Evolutionary conservation across 1,284 basidiomycete species (phyloP), one percentile per base, ranked within the genome.

Genomic region (Hortiboletus rubellus): DNA sequence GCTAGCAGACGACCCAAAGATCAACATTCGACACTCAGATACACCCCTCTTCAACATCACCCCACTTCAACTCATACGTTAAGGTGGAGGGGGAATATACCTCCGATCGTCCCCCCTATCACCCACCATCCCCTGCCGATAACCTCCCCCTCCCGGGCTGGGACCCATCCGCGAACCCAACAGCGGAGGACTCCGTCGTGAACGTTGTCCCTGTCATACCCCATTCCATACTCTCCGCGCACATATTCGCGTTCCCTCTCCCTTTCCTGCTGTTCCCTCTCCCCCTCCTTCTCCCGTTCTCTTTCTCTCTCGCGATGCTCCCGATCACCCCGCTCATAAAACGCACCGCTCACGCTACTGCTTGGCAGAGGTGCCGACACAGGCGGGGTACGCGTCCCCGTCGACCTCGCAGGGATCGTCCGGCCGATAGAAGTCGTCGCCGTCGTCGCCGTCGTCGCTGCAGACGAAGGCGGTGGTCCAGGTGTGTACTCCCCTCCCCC

Each of bases 171-270:
- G 54, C 43, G 64, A 42, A 1, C 63, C 52, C 46, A 63, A 7
- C 54, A 58, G 31, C n/a, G 59, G 62, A 17, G 67, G 65, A 55
- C 67, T 69, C n/a, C 67, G 55, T 58, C 64, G 57, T 31, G 65
- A 67, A 36, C 63, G 64, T 3, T 63, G 9, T 63, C 66, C 22
- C 66, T 57, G 8, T 66, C 9, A 17, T 67, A 66, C 17, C 54
- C 61, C 63, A 64, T 63, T 24, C 60, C 58, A 15, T 65, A 66
- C n/a, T 58, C 65, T 2, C 57, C 57, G 22, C 67, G 63, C n/a
- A 46, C 60, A 11, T 65, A 64, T 7, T 65, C 65, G 1, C 57
- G 50, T 15, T 57, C 58, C 11, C 52, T 17, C 10, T 58, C 61
- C 17, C 63, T 44, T 2, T 61, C 62, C 5, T 45, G 31, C 36